These are phyloP conservation scores for Physcomitrellopsis africana DNA, from an alignment of 225 moss, liverwort and hornwort species.

Conservation along the genomic window DNA sequence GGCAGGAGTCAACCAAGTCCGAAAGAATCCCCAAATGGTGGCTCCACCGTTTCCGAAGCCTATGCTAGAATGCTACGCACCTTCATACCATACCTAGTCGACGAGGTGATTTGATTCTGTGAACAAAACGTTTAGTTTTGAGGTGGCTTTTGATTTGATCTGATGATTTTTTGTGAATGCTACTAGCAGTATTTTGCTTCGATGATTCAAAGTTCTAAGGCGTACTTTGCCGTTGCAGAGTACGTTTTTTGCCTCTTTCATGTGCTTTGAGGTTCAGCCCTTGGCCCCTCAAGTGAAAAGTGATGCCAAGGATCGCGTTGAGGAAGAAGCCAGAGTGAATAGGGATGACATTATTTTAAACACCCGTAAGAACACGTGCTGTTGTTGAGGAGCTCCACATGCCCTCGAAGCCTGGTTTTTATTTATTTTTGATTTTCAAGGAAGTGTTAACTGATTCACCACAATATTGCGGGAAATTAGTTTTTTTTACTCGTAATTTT, in stretches of 20 bases:
- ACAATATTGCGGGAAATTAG: no score
- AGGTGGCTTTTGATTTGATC: neutral
- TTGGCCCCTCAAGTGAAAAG: slow-evolving; percentile 53
- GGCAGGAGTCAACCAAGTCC: slow-evolving; percentile 31
- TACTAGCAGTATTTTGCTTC: neutral
- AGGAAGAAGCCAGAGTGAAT: slow-evolving; percentile 32
- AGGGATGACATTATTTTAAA: slow-evolving; percentile 49
- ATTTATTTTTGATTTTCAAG: no score
- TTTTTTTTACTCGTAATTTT: no score
- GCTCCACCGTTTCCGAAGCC: slow-evolving; percentile 75
- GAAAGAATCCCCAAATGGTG: slow-evolving; percentile 43
- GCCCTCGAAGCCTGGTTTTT: neutral
- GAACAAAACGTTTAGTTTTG: no score
- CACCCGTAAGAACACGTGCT: slow-evolving; percentile 37
- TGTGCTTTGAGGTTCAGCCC: slow-evolving; percentile 94
- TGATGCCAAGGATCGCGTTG: slow-evolving; percentile 38
- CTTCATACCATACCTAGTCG: slow-evolving; percentile 83
- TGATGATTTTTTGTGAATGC: slow-evolving; percentile 4
- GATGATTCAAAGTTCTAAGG: neutral
- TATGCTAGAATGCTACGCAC: slow-evolving; percentile 91
- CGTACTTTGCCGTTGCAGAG: slow-evolving; percentile 57
- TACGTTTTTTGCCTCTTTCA: slow-evolving; percentile 93
- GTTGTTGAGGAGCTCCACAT: neutral
- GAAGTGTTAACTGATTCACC: no score
- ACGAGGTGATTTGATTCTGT: slow-evolving; percentile 61